Base-by-base conservation (phyloP, 768 basidiomycete genomes). In the Lyophyllum semitale region DNA sequence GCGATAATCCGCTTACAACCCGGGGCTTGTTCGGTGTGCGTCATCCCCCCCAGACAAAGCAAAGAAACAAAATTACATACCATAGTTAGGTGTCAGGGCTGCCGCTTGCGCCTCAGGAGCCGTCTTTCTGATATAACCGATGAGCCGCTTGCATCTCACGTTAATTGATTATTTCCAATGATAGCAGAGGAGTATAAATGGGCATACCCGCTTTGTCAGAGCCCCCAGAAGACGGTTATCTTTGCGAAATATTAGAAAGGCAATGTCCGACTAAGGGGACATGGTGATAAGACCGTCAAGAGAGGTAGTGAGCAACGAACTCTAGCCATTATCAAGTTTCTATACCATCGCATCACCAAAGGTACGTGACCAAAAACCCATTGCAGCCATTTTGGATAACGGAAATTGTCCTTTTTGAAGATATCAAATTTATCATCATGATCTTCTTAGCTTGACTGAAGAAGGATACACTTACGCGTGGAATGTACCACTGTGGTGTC, bases 1-100 rank as follows among this genome's bases (percentile, higher is more conserved):
- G 82, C 72, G 30, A 88, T 80, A 18, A 87, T 77, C 35, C 87
- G 77, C 66, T 85, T 87, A 64, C 85, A 87, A 20, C 85, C 85
- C 27, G 80, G 77, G 40, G 78, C 83, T 84, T 32, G 26, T 54
- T 57, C 4, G 53, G 48, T 22, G 25, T 20, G 20, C 38, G n/a
- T n/a, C n/a, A n/a, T 33, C 40, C 46, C 55, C 22, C 41, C 40
- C 50, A 46, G 41, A 42, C 27, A 13, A 41, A 48, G 25, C 26
- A 44, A 26, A 44, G 29, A 13, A 23, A 18, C 26, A 29, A 48
- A 23, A 9, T 35, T 49, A 65, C 80, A 40, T 63, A 82, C 84
- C 70, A 70, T 81, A 83, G 9, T 70, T 68, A 4, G 86, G 86
- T 51, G 77, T 79, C 45, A 88, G 65, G 40, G 72, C 64, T 20